Evolutionary conservation across 805 yeast species (phyloP).

Genomic region (Myxozyma neotropica): DNA sequence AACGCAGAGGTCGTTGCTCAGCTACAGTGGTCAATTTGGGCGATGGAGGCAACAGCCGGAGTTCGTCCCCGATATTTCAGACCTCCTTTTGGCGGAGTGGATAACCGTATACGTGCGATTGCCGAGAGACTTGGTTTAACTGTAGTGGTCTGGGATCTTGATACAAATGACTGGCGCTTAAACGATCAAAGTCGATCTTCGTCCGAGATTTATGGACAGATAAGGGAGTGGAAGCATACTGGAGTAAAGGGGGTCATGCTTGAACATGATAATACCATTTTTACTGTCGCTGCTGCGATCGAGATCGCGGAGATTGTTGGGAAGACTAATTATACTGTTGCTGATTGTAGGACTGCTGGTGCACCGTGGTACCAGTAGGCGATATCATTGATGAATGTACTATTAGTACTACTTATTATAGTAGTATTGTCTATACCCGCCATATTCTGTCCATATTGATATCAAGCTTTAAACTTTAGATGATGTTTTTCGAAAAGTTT

Average conservation of each 20-base stretch:
- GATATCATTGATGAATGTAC: too few relatives aligned
- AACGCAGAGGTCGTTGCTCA: conserved; percentile 87
- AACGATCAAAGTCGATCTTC: conserved; percentile 54
- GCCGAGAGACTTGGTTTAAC: conserved; percentile 84
- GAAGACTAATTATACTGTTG: conserved; percentile 55
- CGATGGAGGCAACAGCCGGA: conserved; percentile 90
- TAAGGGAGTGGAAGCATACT: conserved; percentile 53
- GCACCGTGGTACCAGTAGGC: conserved; percentile 3
- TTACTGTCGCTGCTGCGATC: conserved; percentile 71
- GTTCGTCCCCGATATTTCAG: conserved; percentile 91
- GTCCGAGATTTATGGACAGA: conserved; percentile 57
- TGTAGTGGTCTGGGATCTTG: conserved; percentile 87
- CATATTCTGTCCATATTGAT: too few relatives aligned
- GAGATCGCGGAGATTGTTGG: conserved; percentile 44
- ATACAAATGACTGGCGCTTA: conserved; percentile 88
- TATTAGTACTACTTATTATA: background rate
- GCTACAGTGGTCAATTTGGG: conserved; percentile 95
- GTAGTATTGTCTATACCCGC: background rate
- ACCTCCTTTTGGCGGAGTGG: conserved; percentile 95
- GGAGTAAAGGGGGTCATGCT: conserved; percentile 63
- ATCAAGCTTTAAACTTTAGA: too few relatives aligned
- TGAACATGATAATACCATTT: conserved; percentile 77
- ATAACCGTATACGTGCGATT: conserved; percentile 79
- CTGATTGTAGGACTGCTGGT: conserved; percentile 62
- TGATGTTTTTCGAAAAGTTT: too few relatives aligned